phyloP scores from a whole-genome alignment of 73 alveolate genomes.

The Symbiodinium natans region DNA sequence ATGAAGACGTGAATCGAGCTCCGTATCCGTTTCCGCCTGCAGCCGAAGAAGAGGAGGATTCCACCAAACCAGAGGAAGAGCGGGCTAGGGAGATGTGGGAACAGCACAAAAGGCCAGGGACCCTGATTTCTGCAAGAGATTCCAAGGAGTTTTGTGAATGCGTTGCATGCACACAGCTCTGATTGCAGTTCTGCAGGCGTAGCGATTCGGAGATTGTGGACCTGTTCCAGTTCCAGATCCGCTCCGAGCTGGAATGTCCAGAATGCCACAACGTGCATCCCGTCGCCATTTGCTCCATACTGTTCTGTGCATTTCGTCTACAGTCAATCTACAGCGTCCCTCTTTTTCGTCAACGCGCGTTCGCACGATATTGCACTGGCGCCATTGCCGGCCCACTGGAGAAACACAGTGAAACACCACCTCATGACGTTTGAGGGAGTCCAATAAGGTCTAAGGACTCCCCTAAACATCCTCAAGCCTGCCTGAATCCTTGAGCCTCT shows the following conservation, averaged over 20 bases:
- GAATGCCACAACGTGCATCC: conserved; percentile 39
- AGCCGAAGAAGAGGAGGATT: conserved; percentile 30
- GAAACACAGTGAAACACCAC: no score
- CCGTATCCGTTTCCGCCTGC: conserved; percentile 82
- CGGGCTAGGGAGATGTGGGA: conserved; percentile 70
- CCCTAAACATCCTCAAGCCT: background rate
- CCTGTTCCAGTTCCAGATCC: conserved; percentile 89
- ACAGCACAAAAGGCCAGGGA: conserved; percentile 39
- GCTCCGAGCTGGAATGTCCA: conserved; percentile 73
- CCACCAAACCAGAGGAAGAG: conserved; percentile 20
- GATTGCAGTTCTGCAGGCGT: conserved; percentile 34
- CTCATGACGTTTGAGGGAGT: no score
- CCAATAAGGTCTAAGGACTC: no score
- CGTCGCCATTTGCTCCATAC: background rate
- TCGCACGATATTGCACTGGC: no score
- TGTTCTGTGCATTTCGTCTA: no score
- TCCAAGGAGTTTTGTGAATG: background rate
- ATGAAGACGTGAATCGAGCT: conserved; percentile 99
- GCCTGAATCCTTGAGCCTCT: background rate
- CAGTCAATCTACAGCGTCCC: no score
- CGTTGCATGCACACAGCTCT: background rate
- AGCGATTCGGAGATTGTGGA: conserved; percentile 79
- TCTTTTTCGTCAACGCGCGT: no score
- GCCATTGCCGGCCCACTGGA: no score
- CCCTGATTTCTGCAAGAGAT: background rate